Base-by-base conservation (phyloP, 306 rosid genomes). In the Vigna reflexopilosa region DNA sequence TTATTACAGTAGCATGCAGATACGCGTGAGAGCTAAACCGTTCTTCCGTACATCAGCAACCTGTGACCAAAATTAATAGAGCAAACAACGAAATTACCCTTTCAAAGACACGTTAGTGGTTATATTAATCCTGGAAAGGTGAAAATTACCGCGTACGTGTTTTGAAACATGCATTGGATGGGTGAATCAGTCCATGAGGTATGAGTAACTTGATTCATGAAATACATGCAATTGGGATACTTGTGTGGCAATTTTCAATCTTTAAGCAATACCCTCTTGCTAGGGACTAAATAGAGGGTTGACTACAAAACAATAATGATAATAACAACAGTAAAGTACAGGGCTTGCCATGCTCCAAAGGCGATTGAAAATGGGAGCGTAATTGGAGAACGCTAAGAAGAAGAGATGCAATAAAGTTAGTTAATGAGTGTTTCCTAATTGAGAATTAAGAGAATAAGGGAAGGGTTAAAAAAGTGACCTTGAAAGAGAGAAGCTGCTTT, bases 401-500 rank as follows among this genome's bases (percentile, higher is more conserved):
- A 88, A 16, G 75, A 82, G 77, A 26, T 32, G 45, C 57, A 76
- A 7, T 38, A 45, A 84, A 87, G 71, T 79, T 64, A 30, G 44
- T 14, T 50, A 77, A 80, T 80, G 9, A 57, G 12, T 10, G 4
- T 5, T 17, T 20, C 22, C 22, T 4, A 55, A 47, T 57, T 40
- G 14, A 2, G 32, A 32, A 76, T 26, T 61, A 38, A 63, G 0
- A 66, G 2, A 76, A 19, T n/a, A 76, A 3, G 1, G 34, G 67
- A 13, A 19, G 63, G 54, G 56, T 42, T 20, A 36, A 84, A 57
- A 26, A 55, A 38, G 19, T 19, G 59, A 95, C 99, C 97, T 92
- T 89, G 86, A 89, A 86, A 80, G 94, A 85, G 10, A 78, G 78
- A 24, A 66, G 73, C 36, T 81, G 92, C 80, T 82, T 87, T 82